Evolutionary conservation across 768 basidiomycete genomes (phyloP), one percentile per base, ranked within the genome.

Genomic region (Phylloporus sp.): DNA sequence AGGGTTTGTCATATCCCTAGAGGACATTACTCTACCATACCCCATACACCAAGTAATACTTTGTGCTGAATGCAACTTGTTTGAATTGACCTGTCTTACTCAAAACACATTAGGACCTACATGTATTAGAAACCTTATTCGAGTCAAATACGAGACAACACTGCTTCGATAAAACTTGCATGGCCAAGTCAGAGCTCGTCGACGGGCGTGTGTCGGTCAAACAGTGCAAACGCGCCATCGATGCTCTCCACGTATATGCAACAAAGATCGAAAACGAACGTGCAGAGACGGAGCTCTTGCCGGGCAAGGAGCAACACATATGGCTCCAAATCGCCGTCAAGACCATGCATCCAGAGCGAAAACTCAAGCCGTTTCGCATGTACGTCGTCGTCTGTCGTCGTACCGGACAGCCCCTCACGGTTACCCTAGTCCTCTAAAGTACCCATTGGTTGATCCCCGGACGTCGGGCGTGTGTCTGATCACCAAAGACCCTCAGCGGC

Each of bases 401-500:
- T 20, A 23, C 22, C 20, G 23, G 33, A 32, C 24, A 18, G 9
- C 7, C 17, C 15, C 56, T 56, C 44, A 49, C 23, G 14, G 4
- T 24, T 27, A 48, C 11, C 24, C 39, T 43, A 65, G 91, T 48
- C 83, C 86, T 6, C 75, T 99, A 36, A 80, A 78, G 31, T 77
- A 96, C 62, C 87, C 87, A 26, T 68, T 90, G 50, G 80, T 90
- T 60, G 93, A 90, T 73, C 95, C 86, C 11, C 81, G 87, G 41
- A 81, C 77, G 13, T 81, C 81, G 6, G 68, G 86, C 9, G 76
- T 99, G 41, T 97, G 94, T 66, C 74, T 99, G 41, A 86, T 99
- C 67, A 87, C 87, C 41, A 98, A 97, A 69, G 90, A 95, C 64
- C 95, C 95, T 2, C 95, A 98, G 58, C 75, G 95, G 36, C 78